These are phyloP conservation scores for Alternaria dauci DNA, from an alignment of 2,329 filamentous ascomycete species.

Conservation along the genomic window DNA sequence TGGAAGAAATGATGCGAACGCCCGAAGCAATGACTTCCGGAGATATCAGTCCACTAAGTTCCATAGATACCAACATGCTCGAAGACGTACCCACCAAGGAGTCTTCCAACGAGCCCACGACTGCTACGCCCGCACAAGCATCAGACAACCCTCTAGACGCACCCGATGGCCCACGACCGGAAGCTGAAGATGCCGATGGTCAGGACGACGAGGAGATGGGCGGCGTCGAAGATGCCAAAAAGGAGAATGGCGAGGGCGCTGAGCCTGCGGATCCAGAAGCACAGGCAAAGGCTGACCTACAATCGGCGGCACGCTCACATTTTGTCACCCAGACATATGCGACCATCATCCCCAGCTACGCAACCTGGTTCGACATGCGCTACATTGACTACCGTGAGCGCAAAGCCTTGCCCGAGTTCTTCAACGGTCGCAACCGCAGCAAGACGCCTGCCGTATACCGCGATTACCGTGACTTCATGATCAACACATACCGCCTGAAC, in stretches of 20 bases:
- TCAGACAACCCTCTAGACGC: slow-evolving; percentile 75
- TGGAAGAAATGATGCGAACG: neutral
- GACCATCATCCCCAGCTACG: slow-evolving; percentile 96
- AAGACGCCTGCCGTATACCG: slow-evolving; percentile 98
- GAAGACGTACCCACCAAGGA: slow-evolving; percentile 53
- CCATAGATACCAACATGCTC: slow-evolving; percentile 68
- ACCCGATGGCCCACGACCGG: slow-evolving; percentile 67
- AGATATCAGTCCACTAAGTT: slow-evolving; percentile 6
- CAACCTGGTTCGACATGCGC: slow-evolving; percentile 99
- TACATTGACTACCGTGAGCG: slow-evolving; percentile 88
- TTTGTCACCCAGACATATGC: slow-evolving; percentile 92
- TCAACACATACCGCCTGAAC: slow-evolving; percentile 97
- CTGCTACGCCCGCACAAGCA: slow-evolving; percentile 63
- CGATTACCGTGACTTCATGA: slow-evolving; percentile 99
- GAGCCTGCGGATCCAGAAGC: slow-evolving; percentile 56
- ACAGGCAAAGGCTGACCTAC: slow-evolving; percentile 80
- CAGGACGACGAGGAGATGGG: slow-evolving; percentile 77
- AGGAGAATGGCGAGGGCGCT: slow-evolving; percentile 45
- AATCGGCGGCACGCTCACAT: slow-evolving; percentile 88
- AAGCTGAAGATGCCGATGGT: slow-evolving; percentile 65
- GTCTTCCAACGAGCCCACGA: slow-evolving; percentile 61
- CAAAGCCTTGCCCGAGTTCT: slow-evolving; percentile 96
- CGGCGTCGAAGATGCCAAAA: slow-evolving; percentile 49
- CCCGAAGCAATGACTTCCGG: neutral
- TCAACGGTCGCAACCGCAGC: slow-evolving; percentile 97